Evolutionary conservation across 2,329 filamentous ascomycete species (phyloP).

Genomic region (Leptographium procerum): DNA sequence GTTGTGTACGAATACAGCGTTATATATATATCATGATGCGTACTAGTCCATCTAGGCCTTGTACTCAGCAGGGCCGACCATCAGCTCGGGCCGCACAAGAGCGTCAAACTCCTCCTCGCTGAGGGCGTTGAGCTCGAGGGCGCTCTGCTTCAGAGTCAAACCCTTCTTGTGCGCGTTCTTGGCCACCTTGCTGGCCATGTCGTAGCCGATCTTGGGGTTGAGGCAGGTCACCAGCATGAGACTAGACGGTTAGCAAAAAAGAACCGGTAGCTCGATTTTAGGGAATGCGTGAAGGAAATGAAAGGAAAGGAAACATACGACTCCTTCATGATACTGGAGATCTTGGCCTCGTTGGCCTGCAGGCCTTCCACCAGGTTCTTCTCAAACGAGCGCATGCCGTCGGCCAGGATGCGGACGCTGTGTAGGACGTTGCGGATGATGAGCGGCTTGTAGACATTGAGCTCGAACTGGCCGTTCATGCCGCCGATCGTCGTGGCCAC

Average conservation of each 20-base stretch:
- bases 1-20: neutral
- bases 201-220: conserved; percentile 94
- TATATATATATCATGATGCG: neutral
- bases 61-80: conserved; percentile 70
- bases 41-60: conserved; percentile 26
- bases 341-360: conserved; percentile 88
- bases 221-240: conserved; percentile 97
- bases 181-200: conserved; percentile 92
- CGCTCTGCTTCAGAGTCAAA: conserved; percentile 82
- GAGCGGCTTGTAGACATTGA: conserved; percentile 98
- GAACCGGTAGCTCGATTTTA: no score
- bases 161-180: conserved; percentile 99
- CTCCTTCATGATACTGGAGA: conserved; percentile 82
- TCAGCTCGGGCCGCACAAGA: conserved; percentile 84
- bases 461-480: conserved; percentile 96
- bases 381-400: conserved; percentile 92
- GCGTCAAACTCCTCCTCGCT: conserved; percentile 83
- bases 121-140: conserved; percentile 83
- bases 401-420: conserved; percentile 75
- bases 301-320: conserved; percentile 46
- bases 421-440: conserved; percentile 93
- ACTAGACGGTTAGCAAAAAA: conserved; percentile 30
- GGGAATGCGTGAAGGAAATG: neutral
- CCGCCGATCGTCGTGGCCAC: conserved; percentile 86
- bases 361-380: conserved; percentile 83